phyloP scores from a whole-genome alignment of 2,329 filamentous ascomycete genomes.

The Tolypocladium album region DNA sequence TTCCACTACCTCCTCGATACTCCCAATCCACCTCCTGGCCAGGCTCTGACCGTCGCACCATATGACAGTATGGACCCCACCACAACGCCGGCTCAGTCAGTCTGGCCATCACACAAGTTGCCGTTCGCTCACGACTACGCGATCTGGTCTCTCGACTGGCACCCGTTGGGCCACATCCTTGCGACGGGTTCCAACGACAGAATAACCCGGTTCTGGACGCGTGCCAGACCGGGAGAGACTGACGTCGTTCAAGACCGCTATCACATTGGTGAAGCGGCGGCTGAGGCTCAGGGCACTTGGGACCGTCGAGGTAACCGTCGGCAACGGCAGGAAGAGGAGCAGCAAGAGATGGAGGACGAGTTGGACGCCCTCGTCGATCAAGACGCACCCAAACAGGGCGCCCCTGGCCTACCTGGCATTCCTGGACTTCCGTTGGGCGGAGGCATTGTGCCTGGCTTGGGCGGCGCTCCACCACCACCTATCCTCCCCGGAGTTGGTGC shows the following conservation, averaged over 20 bases:
- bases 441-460: slow-evolving; percentile 28
- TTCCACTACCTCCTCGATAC: slow-evolving; percentile 95
- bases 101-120: slow-evolving; percentile 81
- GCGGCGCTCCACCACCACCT: slow-evolving; percentile 27
- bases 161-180: slow-evolving; percentile 89
- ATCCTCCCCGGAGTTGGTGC: slow-evolving; percentile 40
- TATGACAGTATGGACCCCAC: slow-evolving; percentile 76
- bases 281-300: slow-evolving; percentile 92
- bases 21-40: slow-evolving; percentile 71
- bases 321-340: slow-evolving; percentile 82
- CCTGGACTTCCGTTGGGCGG: slow-evolving; percentile 44
- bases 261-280: slow-evolving; percentile 88
- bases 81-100: slow-evolving; percentile 75
- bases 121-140: slow-evolving; percentile 87
- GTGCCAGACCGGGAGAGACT: slow-evolving; percentile 78
- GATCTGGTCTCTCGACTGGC: slow-evolving; percentile 98
- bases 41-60: slow-evolving; percentile 61
- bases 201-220: slow-evolving; percentile 93
- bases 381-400: slow-evolving; percentile 47
- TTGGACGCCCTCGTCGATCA: slow-evolving; percentile 88
- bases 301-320: slow-evolving; percentile 68
- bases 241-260: slow-evolving; percentile 82
- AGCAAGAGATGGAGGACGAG: slow-evolving; percentile 88
- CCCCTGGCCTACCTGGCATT: slow-evolving; percentile 41
- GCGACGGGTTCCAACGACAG: slow-evolving; percentile 94